Evolutionary conservation across 2,329 filamentous ascomycete genomes (phyloP).

Genomic region (Aspergillus clavatus): DNA sequence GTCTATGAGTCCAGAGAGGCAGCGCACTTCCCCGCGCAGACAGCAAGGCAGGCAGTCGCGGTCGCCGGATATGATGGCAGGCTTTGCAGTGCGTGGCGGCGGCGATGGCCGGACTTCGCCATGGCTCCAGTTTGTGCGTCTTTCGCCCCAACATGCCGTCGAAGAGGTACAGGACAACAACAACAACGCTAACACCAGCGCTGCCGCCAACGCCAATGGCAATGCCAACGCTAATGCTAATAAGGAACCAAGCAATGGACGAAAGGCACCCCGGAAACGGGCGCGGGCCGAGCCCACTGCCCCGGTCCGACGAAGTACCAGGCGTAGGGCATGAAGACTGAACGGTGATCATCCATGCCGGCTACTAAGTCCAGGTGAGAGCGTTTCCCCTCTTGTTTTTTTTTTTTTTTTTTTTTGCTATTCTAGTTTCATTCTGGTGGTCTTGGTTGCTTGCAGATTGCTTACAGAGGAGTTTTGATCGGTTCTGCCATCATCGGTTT

Average conservation of each 20-base stretch:
- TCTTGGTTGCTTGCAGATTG: too few relatives aligned
- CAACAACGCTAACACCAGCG: not conserved
- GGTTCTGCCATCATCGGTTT: too few relatives aligned
- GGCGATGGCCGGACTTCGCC: not conserved
- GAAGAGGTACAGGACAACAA: not conserved
- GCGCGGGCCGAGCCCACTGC: not conserved
- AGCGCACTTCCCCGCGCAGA: not conserved
- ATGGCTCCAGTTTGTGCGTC: not conserved
- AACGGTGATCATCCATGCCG: too few relatives aligned
- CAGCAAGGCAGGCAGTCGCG: not conserved
- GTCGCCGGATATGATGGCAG: not conserved
- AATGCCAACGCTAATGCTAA: not conserved
- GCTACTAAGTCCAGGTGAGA: too few relatives aligned
- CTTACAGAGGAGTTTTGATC: too few relatives aligned
- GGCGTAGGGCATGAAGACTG: not conserved
- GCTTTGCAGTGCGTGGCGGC: not conserved
- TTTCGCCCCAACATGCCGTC: not conserved
- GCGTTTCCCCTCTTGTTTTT: too few relatives aligned
- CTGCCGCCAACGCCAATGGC: not conserved
- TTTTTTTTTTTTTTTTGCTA: too few relatives aligned
- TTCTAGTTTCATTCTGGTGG: too few relatives aligned
- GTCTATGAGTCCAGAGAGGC: not conserved
- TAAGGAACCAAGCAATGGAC: not conserved
- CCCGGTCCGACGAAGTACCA: not conserved
- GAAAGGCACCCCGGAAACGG: not conserved